Evolutionary conservation across 2,329 filamentous ascomycete genomes (phyloP), one percentile per base, ranked within the genome.

Genomic region (Tolypocladium paradoxum): DNA sequence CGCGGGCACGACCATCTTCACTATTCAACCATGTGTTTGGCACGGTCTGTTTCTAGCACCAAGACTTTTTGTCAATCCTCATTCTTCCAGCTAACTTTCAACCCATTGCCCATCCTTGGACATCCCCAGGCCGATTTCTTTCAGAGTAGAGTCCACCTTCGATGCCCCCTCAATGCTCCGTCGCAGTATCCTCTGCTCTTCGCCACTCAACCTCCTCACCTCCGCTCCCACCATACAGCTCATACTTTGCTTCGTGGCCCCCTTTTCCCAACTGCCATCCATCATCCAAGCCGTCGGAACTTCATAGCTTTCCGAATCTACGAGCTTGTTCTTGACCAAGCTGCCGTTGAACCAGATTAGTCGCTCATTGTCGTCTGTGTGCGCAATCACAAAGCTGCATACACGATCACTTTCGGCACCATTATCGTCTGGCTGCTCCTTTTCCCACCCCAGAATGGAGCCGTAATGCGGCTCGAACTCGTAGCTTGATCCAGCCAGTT

Each of bases 321-420:
- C 58, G 6, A 60, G 56, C 56, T 72, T 72, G 56, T 72, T 70
- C 61, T 71, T 74, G 8, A 73, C 55, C 24, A 75, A 52, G 5
- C 72, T 67, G 6, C 72, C 72, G 48, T 73, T 75, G 22, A 70
- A 73, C 72, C 73, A 75, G 1, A 75, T 55, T 7, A 73, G 56
- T 6, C 58, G 60, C 20, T 68, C 65, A 0, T 56, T 50, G 20
- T 69, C 65, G 55, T 76, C 73, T 1, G 70, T 58, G 53, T 76
- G 73, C 0, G 71, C 71, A 49, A 75, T 73, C 6, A 65, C 65
- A 38, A 68, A 70, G 58, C 70, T 71, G 64, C 72, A 74, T 2
- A 74, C 63, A 0, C 58, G 55, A 6, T 61, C 61, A 36, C 53
- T 48, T 1, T 54, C 53, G 0, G 52, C 48, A 16, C 53, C 18